Conservation (phyloP, 495 filamentous ascomycete species). For the Cudoniella acicularis region DNA sequence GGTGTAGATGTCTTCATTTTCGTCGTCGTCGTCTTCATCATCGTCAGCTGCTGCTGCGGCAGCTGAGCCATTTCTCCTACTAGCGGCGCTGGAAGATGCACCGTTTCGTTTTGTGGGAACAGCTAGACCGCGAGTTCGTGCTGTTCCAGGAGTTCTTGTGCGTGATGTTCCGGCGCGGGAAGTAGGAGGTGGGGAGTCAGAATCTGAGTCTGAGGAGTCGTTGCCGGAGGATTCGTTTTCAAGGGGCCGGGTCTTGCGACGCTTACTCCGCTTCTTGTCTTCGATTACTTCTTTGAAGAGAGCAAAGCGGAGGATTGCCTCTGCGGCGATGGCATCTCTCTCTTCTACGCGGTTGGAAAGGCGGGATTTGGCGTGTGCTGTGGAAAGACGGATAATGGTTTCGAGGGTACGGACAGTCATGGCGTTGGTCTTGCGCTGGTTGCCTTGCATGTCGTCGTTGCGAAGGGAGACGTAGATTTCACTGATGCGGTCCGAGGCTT, state of each 20-base stretch:
- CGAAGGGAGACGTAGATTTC: slow-evolving; percentile 89
- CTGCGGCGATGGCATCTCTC: slow-evolving; percentile 82
- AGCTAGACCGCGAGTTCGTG: slow-evolving; percentile 16
- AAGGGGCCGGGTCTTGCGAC: slow-evolving; percentile 46
- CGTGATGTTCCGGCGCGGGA: slow-evolving; percentile 13
- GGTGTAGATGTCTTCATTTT: slow-evolving; percentile 54
- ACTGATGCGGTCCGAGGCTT: slow-evolving; percentile 88
- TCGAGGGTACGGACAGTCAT: slow-evolving; percentile 97
- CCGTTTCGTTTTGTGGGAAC: background rate
- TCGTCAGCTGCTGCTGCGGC: no score
- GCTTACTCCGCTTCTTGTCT: slow-evolving; percentile 76
- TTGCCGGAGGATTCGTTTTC: slow-evolving; percentile 41
- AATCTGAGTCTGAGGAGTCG: slow-evolving; percentile 34
- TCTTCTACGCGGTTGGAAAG: slow-evolving; percentile 92
- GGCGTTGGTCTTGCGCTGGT: slow-evolving; percentile 87
- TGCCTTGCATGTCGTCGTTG: slow-evolving; percentile 94
- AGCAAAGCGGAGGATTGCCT: slow-evolving; percentile 88
- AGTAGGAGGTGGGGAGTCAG: slow-evolving; percentile 24
- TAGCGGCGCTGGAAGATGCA: slow-evolving; percentile 8
- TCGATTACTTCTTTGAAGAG: slow-evolving; percentile 97
- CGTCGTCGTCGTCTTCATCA: slow-evolving; percentile 34
- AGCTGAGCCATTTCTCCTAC: slow-evolving; percentile 9
- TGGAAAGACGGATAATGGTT: slow-evolving; percentile 94
- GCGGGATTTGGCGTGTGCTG: slow-evolving; percentile 91
- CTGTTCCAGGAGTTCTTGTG: slow-evolving; percentile 23